phyloP scores from a whole-genome alignment of 2,329 filamentous ascomycete species.

The Sporothrix globosa region DNA sequence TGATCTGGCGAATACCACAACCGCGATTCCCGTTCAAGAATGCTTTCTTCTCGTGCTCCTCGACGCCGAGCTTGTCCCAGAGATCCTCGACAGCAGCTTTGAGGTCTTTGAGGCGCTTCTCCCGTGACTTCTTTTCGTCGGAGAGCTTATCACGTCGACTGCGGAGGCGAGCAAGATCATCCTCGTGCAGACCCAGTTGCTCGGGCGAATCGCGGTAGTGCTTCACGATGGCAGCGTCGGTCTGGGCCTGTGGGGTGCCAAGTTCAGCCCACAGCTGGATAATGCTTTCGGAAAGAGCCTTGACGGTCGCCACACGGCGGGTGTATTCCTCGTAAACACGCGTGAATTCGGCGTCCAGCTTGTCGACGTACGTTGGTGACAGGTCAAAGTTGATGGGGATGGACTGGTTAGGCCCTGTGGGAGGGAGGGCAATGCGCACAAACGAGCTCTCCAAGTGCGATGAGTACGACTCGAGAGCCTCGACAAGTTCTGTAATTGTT shows the following conservation, averaged over 20 bases:
- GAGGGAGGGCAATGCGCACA: constrained; percentile 81
- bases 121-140: constrained; percentile 85
- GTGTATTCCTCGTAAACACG: constrained; percentile 97
- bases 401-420: constrained; percentile 73
- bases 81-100: constrained; percentile 77
- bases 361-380: constrained; percentile 84
- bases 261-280: constrained; percentile 96
- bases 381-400: constrained; percentile 86
- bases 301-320: constrained; percentile 75
- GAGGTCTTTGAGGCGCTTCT: constrained; percentile 75
- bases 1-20: constrained; percentile 87
- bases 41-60: constrained; percentile 77
- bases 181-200: constrained; percentile 87
- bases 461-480: constrained; percentile 93
- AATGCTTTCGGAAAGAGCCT: constrained; percentile 76
- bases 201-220: constrained; percentile 89
- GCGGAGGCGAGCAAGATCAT: constrained; percentile 75
- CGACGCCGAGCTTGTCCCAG: constrained; percentile 85
- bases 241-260: constrained; percentile 90
- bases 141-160: constrained; percentile 77
- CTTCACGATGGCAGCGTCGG: constrained; percentile 83
- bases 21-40: constrained; percentile 89
- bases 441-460: constrained; percentile 92
- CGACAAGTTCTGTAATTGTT: constrained; percentile 71
- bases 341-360: constrained; percentile 87